Base-by-base conservation (phyloP, 176 grass and related monocot genomes). In the Ampelocalamus luodianensis region DNA sequence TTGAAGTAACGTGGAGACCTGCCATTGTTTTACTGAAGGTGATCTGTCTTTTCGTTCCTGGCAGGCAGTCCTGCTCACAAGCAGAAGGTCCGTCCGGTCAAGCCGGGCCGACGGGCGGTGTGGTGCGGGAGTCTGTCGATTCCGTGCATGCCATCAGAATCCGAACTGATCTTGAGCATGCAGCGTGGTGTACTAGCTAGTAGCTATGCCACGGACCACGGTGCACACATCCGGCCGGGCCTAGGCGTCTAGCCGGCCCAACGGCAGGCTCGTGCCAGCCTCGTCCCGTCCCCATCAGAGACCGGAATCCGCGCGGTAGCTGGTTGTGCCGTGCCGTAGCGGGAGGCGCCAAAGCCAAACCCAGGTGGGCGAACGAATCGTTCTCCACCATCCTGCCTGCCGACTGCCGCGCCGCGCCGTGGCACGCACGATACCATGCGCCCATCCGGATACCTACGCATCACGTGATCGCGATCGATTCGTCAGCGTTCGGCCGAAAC, bases 291-390 rank as follows among this genome's bases (percentile, higher is more conserved):
- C 4, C 48, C 36, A 69, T 69, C 46, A 40, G 14, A 32, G 23
- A 48, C 46, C 72, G 54, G n/a, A 32, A 65, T 49, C 56, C 58
- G 26, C 18, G 10, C 34, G 78, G 29, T 26, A 9, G 13, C 64
- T 2, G 46, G 8, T 7, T 2, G 14, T 17, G 24, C 13, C 71
- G 27, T 8, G 2, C 8, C 20, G 20, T n/a, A 1, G 20, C 9
- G 20, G 55, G 60, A 45, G 38, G 53, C 67, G 54, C 68, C 80
- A 72, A 72, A 48, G 54, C 68, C 80, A 72, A 72, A 37, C 1
- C 55, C 54, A 73, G 68, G 54, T n/a, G 80, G 15, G 24, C 54
- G 23, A 16, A 8, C 66, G 22, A 20, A 49, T 34, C 12, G 18
- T 6, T 10, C 46, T 12, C 23, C 67, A 10, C 22, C 20, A 18